Evolutionary conservation across 164 flowering plant genomes (phyloP), one percentile per base, ranked within the genome.

Genomic region (Umbilicus rupestris): DNA sequence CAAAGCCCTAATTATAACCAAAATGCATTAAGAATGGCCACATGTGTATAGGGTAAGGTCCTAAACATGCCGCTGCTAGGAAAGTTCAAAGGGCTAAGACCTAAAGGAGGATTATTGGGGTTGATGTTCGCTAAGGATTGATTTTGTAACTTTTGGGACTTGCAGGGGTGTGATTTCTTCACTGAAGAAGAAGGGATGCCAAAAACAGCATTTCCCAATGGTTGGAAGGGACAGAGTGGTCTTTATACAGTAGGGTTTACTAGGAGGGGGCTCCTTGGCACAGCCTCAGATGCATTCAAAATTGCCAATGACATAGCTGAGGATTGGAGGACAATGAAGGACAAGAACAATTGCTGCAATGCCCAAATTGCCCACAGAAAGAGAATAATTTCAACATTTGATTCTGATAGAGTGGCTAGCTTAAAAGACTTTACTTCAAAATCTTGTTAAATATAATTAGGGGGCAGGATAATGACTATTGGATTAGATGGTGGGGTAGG

Each of bases 171-270:
- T 66, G 94, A 90, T 69, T 83, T 82, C 72, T 92, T 90, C 75
- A 83, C 85, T 8, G 70, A 79, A 65, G 83, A 90, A 1, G 98
- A 90, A 1, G 98, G 98, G 8, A 88, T 90, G 97, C 98, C 98
- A 2, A 87, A 69, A 60, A 73, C 77, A 49, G 86, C 91, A 39
- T 92, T 84, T 76, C 98, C 98, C 5, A 74, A 83, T 72, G 80
- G 96, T 0, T 92, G 97, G 97, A 88, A 81, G 73, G 96, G 94
- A 15, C 87, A 75, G 35, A 74, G 81, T 8, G 92, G 98, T 15
- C 70, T 93, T 59, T 90, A 88, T 66, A 76, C 85, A 20, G 97
- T 93, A 16, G 98, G 98, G 15, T 90, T 93, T 60, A 88, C 98
- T 7, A 77, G 87, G 72, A 74, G 88, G 69, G 98, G 98, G 0